phyloP scores from a whole-genome alignment of 176 grass and related monocot species.

The Avena atlantica region DNA sequence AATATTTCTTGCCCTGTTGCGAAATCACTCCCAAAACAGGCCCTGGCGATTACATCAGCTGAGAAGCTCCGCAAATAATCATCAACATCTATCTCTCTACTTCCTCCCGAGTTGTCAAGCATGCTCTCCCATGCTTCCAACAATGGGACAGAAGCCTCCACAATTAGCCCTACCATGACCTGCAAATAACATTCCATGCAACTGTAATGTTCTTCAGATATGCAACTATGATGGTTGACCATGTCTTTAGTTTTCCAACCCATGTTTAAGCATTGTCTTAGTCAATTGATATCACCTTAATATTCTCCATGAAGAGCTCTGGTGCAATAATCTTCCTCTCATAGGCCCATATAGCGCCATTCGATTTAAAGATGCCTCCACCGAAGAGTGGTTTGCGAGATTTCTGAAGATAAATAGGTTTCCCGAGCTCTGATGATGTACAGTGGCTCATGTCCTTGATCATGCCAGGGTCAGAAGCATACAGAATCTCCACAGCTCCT shows the following conservation, averaged over 20 bases:
- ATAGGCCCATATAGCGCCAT: conserved; percentile 52
- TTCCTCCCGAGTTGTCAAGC: conserved; percentile 38
- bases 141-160: conserved; percentile 51
- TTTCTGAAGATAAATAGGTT: neutral
- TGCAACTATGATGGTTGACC: neutral
- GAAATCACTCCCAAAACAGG: conserved; percentile 51
- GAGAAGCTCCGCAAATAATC: conserved; percentile 65
- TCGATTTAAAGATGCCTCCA: neutral
- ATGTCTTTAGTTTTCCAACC: conserved; percentile 27
- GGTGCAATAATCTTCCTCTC: conserved; percentile 68
- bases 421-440: conserved; percentile 5
- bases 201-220: neutral
- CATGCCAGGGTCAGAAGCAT: conserved; percentile 5
- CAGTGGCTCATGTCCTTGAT: conserved; percentile 7
- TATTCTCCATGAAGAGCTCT: conserved; percentile 81
- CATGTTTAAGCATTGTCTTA: conserved; percentile 23
- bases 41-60: conserved; percentile 60
- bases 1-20: conserved; percentile 24
- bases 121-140: conserved; percentile 60
- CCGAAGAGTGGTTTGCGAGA: conserved; percentile 9
- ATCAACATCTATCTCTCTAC: conserved; percentile 65
- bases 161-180: conserved; percentile 62
- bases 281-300: conserved; percentile 56
- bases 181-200: conserved; percentile 24
- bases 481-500: neutral